These are phyloP conservation scores for Torulaspora gathmanii DNA, from an alignment of 805 yeast genomes.

Conservation along the genomic window DNA sequence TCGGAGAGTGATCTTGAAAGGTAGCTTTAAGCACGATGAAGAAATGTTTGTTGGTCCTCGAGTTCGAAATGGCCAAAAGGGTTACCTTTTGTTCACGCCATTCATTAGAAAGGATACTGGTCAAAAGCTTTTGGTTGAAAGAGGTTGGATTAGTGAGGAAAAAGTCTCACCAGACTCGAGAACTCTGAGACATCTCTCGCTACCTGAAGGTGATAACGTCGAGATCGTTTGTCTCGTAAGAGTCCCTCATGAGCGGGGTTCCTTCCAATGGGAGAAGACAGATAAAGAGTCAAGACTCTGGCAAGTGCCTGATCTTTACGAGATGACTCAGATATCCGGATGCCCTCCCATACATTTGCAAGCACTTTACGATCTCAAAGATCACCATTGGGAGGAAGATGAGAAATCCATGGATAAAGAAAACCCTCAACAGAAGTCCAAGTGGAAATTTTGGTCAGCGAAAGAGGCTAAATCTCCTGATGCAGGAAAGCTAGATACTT, in stretches of 20 bases:
- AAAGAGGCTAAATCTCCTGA: not conserved
- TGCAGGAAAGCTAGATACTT: not conserved
- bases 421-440: conserved; percentile 2
- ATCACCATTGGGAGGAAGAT: conserved; percentile 48
- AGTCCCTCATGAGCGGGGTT: conserved; percentile 57
- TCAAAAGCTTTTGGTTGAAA: conserved; percentile 70
- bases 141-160: conserved; percentile 87
- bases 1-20: conserved; percentile 69
- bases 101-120: conserved; percentile 56
- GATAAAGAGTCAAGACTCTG: conserved; percentile 64
- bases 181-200: conserved; percentile 60
- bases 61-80: conserved; percentile 62
- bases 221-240: conserved; percentile 71
- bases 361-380: conserved; percentile 60
- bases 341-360: conserved; percentile 74
- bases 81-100: conserved; percentile 79
- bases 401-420: not conserved
- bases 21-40: conserved; percentile 74
- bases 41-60: conserved; percentile 94
- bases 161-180: conserved; percentile 52
- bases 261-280: conserved; percentile 64
- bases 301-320: conserved; percentile 74
- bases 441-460: conserved; percentile 34
- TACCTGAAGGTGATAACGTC: conserved; percentile 60
- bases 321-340: conserved; percentile 59